Conservation (phyloP, 2,329 filamentous ascomycete genomes). For the Penicillium expansum region DNA sequence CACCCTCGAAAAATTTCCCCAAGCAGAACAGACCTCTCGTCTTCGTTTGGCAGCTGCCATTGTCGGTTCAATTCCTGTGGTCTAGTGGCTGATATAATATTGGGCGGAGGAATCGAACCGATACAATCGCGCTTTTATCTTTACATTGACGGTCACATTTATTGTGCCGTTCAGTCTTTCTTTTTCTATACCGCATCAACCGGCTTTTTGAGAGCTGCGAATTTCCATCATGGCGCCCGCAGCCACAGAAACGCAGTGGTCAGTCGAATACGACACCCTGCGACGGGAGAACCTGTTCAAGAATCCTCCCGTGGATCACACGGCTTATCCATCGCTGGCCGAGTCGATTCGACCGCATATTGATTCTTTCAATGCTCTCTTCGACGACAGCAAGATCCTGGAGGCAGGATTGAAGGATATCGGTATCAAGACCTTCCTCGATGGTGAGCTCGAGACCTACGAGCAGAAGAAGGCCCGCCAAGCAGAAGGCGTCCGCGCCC, state of each 20-base stretch:
- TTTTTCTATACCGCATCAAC: slow-evolving; percentile 13
- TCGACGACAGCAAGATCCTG: slow-evolving; percentile 69
- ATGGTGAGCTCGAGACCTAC: slow-evolving; percentile 60
- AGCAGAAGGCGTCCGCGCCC: slow-evolving; percentile 56
- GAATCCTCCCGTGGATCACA: slow-evolving; percentile 81
- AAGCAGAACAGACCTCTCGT: slow-evolving; percentile 23
- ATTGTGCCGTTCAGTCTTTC: slow-evolving; percentile 9
- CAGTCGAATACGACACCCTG: slow-evolving; percentile 79
- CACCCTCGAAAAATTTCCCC: slow-evolving; percentile 44
- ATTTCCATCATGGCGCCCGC: slow-evolving; percentile 51
- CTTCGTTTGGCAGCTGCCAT: slow-evolving; percentile 24
- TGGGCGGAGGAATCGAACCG: slow-evolving; percentile 13
- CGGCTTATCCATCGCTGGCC: slow-evolving; percentile 83
- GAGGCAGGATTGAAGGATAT: slow-evolving; percentile 81
- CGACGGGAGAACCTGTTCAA: slow-evolving; percentile 85
- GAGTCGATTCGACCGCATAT: slow-evolving; percentile 88
- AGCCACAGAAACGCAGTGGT: slow-evolving; percentile 70
- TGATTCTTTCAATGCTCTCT: slow-evolving; percentile 91
- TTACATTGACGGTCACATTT: slow-evolving; percentile 8
- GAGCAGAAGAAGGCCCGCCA: slow-evolving; percentile 39
- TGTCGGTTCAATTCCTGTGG: slow-evolving; percentile 26
- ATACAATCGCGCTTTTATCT: background rate
- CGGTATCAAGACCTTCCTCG: slow-evolving; percentile 80
- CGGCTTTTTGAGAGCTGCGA: slow-evolving; percentile 9
- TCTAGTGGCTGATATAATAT: slow-evolving; percentile 15